Conservation (phyloP, 2,329 filamentous ascomycete genomes). For the Pezicula radicicola region DNA sequence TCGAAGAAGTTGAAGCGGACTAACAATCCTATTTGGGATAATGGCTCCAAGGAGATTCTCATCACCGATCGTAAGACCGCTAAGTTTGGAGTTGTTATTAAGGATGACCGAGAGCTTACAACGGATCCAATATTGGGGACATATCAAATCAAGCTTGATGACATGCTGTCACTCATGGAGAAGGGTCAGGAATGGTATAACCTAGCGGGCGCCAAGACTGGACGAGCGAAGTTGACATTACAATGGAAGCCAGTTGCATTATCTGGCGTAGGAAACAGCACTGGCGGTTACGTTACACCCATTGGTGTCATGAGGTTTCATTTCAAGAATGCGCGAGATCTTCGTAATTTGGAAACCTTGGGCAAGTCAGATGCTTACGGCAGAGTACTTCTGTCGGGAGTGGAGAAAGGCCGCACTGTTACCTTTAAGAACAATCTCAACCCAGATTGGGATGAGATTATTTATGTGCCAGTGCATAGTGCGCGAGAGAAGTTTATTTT, state of each 20-base stretch:
- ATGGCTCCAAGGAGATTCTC: slow-evolving; percentile 89
- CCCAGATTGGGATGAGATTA: slow-evolving; percentile 91
- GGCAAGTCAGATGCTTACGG: slow-evolving; percentile 97
- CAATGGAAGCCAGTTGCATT: slow-evolving; percentile 96
- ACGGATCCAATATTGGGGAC: slow-evolving; percentile 83
- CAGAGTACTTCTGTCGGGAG: slow-evolving; percentile 81
- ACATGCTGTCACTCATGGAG: slow-evolving; percentile 85
- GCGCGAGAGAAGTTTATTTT: slow-evolving; percentile 78
- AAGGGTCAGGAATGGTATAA: slow-evolving; percentile 98
- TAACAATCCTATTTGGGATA: slow-evolving; percentile 95
- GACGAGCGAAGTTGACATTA: slow-evolving; percentile 84
- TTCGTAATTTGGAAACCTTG: slow-evolving; percentile 91
- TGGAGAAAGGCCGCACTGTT: slow-evolving; percentile 88
- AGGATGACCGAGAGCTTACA: slow-evolving; percentile 86
- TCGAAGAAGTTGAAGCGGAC: slow-evolving; percentile 94
- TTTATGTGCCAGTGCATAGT: slow-evolving; percentile 90
- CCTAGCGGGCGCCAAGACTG: slow-evolving; percentile 74
- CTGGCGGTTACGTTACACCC: slow-evolving; percentile 86
- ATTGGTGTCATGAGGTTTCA: slow-evolving; percentile 95
- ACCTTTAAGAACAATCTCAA: slow-evolving; percentile 96
- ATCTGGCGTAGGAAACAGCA: slow-evolving; percentile 71
- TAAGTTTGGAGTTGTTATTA: slow-evolving; percentile 87
- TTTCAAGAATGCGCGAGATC: slow-evolving; percentile 76
- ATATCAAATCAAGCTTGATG: slow-evolving; percentile 93
- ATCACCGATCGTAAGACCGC: slow-evolving; percentile 92